Percentiles rank a stretch among this genome's conserved stretches.
phyloP scores from a whole-genome alignment of 2,329 filamentous ascomycete species.

The Thyridium curvatum region DNA sequence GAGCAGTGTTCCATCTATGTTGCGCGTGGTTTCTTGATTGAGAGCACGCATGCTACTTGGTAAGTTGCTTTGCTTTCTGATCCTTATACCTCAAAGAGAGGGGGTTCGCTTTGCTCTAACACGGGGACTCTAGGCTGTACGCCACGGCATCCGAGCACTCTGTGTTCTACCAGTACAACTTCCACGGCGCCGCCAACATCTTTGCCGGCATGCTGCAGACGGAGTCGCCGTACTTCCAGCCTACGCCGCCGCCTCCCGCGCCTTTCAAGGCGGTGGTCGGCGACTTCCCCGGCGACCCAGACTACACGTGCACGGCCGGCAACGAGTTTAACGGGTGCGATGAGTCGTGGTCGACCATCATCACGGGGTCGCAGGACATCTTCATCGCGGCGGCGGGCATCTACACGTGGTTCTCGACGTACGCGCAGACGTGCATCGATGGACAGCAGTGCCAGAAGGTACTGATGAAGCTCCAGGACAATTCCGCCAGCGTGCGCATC shows the following conservation, averaged over 20 bases:
- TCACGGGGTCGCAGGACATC: constrained; percentile 10
- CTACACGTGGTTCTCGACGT: constrained; percentile 18
- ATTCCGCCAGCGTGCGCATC: constrained; percentile 14
- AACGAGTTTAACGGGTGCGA: constrained; percentile 13
- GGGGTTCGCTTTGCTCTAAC: no score
- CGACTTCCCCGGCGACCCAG: constrained; percentile 5
- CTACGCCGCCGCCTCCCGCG: constrained; percentile 26
- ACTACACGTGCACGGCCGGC: constrained; percentile 11
- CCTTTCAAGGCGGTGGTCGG: constrained; percentile 6
- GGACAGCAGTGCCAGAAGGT: constrained; percentile 16
- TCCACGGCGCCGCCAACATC: constrained; percentile 38
- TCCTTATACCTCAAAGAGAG: no score
- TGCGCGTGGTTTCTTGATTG: constrained; percentile 27
- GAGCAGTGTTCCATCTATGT: constrained; percentile 20
- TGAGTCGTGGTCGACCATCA: constrained; percentile 14
- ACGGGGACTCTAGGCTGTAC: no score
- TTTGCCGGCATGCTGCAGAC: constrained; percentile 59
- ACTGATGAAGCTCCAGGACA: constrained; percentile 12
- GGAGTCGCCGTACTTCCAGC: constrained; percentile 56
- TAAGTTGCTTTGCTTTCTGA: no score
- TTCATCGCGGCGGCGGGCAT: constrained; percentile 15
- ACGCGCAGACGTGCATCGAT: constrained; percentile 12
- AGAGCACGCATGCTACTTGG: constrained; percentile 19
- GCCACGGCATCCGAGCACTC: constrained; percentile 44
- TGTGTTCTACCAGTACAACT: constrained; percentile 45